Conservation (phyloP, 495 filamentous ascomycete species). For the Hypomontagnella monticulosa region DNA sequence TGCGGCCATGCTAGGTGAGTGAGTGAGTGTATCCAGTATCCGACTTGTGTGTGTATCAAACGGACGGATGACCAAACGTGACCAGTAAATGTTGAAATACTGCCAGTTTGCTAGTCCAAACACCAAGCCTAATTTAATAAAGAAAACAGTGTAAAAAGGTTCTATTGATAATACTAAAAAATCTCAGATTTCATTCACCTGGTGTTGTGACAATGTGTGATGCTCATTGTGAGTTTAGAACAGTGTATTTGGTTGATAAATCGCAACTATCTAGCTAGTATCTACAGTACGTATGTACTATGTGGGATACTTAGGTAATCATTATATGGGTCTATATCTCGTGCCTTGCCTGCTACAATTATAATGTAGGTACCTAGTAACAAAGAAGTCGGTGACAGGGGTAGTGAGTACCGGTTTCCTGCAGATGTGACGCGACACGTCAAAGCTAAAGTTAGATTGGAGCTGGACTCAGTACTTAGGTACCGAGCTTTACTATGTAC, state of each 20-base stretch:
- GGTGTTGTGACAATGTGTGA: no score
- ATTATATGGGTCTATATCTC: conserved; percentile 2
- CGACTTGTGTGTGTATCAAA: no score
- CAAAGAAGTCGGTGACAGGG: background rate
- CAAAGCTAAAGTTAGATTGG: conserved; percentile 17
- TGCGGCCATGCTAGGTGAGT: background rate
- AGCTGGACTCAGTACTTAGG: background rate
- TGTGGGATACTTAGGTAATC: background rate
- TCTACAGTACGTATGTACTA: background rate
- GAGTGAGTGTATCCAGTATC: no score
- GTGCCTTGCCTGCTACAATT: background rate
- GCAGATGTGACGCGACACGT: conserved; percentile 23
- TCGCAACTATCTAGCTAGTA: background rate
- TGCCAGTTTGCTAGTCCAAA: no score
- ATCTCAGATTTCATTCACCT: no score
- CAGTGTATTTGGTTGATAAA: background rate
- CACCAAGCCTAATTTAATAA: no score
- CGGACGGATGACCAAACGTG: no score
- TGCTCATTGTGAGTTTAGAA: no score
- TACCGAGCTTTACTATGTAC: background rate
- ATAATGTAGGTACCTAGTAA: background rate
- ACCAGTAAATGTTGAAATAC: no score
- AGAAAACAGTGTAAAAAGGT: no score
- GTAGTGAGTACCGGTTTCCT: conserved; percentile 9
- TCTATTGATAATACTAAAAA: no score